phyloP scores from a whole-genome alignment of 495 filamentous ascomycete genomes.

The Aspergillus cavernicola region DNA sequence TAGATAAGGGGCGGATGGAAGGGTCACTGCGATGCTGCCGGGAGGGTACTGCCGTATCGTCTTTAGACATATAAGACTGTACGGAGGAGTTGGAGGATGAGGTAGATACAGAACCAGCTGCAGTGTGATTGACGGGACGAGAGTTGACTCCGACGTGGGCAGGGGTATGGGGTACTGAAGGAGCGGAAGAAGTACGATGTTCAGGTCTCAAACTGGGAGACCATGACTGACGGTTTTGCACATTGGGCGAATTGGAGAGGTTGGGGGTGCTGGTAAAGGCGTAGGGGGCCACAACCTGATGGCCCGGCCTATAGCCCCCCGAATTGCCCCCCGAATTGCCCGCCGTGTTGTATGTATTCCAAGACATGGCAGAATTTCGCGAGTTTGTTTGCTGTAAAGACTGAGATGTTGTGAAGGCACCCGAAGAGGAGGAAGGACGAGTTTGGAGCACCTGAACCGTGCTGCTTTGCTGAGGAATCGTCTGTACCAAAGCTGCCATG shows the following conservation, averaged over 20 bases:
- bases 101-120: conserved; percentile 59
- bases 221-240: conserved; percentile 54
- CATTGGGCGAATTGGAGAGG: conserved; percentile 50
- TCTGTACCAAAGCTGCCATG: conserved; percentile 92
- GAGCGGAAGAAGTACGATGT: conserved; percentile 63
- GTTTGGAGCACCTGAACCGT: conserved; percentile 80
- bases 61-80: conserved; percentile 41
- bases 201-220: conserved; percentile 62
- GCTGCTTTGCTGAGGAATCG: conserved; percentile 77
- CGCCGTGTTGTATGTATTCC: conserved; percentile 60
- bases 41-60: conserved; percentile 47
- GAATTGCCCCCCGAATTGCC: conserved; percentile 50
- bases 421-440: conserved; percentile 69
- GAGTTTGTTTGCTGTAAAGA: conserved; percentile 51
- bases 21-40: conserved; percentile 35
- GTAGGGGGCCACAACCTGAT: conserved; percentile 73
- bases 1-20: conserved; percentile 49
- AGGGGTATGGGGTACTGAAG: conserved; percentile 48
- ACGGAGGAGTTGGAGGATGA: conserved; percentile 47
- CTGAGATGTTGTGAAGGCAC: conserved; percentile 38
- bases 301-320: conserved; percentile 64
- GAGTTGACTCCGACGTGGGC: conserved; percentile 36
- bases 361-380: conserved; percentile 54
- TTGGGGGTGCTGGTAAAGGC: conserved; percentile 76
- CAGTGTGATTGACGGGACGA: conserved; percentile 52